phyloP scores from a whole-genome alignment of 176 grass and related monocot species.

The Pontederia paniculata region DNA sequence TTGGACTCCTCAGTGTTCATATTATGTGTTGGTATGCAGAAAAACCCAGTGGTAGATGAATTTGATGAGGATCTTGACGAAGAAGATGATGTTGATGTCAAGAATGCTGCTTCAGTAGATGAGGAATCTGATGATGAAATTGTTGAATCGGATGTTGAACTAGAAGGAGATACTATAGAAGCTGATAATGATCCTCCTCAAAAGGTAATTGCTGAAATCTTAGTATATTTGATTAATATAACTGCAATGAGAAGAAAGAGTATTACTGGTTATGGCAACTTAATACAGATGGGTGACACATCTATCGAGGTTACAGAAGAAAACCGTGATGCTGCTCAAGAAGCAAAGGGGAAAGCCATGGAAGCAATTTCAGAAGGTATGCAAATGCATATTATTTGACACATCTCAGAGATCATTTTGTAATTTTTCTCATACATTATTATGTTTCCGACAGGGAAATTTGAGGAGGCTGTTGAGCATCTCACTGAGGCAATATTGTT shows the following conservation, averaged over 20 bases:
- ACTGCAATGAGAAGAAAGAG: too few species aligned
- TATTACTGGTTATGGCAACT: neutral
- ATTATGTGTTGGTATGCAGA: slow-evolving; percentile 15
- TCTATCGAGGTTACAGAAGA: slow-evolving; percentile 78
- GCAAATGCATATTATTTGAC: neutral
- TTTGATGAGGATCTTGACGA: slow-evolving; percentile 50
- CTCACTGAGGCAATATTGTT: slow-evolving; percentile 81
- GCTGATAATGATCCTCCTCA: slow-evolving; percentile 78
- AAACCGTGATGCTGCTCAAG: slow-evolving; percentile 82
- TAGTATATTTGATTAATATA: too few species aligned
- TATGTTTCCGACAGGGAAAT: slow-evolving; percentile 43
- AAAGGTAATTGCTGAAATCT: slow-evolving; percentile 36
- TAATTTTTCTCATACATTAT: neutral
- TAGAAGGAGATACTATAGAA: slow-evolving; percentile 67
- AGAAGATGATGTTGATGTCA: slow-evolving; percentile 29
- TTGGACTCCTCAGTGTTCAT: too few species aligned
- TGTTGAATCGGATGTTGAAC: slow-evolving; percentile 81
- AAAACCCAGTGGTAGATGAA: slow-evolving; percentile 20
- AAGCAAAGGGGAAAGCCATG: slow-evolving; percentile 71
- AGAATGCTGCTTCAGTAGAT: slow-evolving; percentile 45
- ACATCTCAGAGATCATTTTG: neutral
- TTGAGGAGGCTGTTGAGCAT: slow-evolving; percentile 73
- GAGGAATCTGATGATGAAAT: slow-evolving; percentile 92
- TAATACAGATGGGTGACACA: slow-evolving; percentile 68
- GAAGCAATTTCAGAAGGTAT: slow-evolving; percentile 86